A percentile compares a stretch with the other conserved stretches of the same genome.
These are phyloP conservation scores for Ramaria rubella DNA, from an alignment of 768 basidiomycete species.

Conservation along the genomic window DNA sequence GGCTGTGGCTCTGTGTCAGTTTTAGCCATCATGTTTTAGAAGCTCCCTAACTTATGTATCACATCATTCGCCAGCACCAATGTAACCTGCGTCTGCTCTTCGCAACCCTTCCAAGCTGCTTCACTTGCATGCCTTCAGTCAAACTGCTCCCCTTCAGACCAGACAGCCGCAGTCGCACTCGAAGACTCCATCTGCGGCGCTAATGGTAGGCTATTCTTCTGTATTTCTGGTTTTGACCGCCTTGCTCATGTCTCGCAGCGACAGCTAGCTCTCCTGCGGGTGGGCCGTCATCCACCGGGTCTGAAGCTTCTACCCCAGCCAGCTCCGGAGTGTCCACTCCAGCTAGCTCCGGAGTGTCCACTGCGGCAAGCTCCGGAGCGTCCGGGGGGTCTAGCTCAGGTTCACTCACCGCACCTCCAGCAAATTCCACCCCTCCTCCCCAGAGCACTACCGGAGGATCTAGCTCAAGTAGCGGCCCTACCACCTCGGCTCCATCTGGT, in stretches of 20 bases:
- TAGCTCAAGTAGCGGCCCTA: background rate
- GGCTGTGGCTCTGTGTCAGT: constrained; percentile 2
- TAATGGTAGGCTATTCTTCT: background rate
- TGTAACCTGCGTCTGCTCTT: constrained; percentile 35
- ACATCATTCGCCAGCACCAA: constrained; percentile 28
- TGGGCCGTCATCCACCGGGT: background rate
- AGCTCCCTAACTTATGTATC: background rate
- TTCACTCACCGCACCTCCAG: background rate
- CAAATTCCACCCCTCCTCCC: background rate
- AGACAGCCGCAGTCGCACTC: constrained; percentile 24
- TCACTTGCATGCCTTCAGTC: constrained; percentile 28
- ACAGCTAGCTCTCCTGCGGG: background rate
- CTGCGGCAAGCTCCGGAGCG: background rate
- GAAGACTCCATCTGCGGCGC: constrained; percentile 30
- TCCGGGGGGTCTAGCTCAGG: background rate
- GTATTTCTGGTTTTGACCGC: background rate
- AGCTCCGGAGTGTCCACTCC: background rate
- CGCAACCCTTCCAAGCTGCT: constrained; percentile 29
- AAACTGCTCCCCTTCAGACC: constrained; percentile 30
- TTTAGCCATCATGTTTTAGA: background rate
- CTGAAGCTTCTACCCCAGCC: background rate
- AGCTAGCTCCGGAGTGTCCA: background rate
- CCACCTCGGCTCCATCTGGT: background rate
- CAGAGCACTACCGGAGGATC: background rate
- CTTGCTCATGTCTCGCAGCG: background rate